Conservation (phyloP, 208 protist genomes). For the Phytomonas serpens region DNA sequence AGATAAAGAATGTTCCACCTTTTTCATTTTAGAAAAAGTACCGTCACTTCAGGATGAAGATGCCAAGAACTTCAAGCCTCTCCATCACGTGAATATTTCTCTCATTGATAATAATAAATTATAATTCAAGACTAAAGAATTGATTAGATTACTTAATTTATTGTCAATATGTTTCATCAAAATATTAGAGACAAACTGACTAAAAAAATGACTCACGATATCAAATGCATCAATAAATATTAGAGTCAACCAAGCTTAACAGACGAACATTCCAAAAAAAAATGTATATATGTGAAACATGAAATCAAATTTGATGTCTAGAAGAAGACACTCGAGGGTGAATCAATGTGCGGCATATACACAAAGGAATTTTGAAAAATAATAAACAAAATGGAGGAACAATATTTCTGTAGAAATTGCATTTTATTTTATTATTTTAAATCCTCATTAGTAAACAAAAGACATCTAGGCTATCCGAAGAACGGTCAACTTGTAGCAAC, state of each 20-base stretch:
- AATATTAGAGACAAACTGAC: neutral
- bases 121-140: neutral
- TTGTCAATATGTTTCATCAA: neutral
- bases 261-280: slow-evolving; percentile 1
- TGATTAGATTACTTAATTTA: neutral
- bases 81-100: neutral
- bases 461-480: neutral
- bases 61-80: neutral
- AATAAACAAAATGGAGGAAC: slow-evolving; percentile 11
- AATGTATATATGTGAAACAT: neutral
- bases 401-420: slow-evolving; percentile 6
- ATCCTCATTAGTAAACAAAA: slow-evolving; percentile 11
- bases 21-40: slow-evolving; percentile 8
- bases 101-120: neutral
- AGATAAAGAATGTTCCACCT: neutral
- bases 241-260: slow-evolving; percentile 1
- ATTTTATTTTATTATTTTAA: slow-evolving; percentile 15
- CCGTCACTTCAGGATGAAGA: neutral
- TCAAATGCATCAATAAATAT: neutral
- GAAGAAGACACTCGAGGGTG: slow-evolving; percentile 5
- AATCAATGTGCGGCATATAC: neutral
- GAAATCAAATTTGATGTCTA: neutral
- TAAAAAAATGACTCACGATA: neutral
- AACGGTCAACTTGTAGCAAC: neutral
- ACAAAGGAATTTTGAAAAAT: slow-evolving; percentile 12